Evolutionary conservation across 495 filamentous ascomycete species (phyloP).

Genomic region (Achaetomiella virescens): DNA sequence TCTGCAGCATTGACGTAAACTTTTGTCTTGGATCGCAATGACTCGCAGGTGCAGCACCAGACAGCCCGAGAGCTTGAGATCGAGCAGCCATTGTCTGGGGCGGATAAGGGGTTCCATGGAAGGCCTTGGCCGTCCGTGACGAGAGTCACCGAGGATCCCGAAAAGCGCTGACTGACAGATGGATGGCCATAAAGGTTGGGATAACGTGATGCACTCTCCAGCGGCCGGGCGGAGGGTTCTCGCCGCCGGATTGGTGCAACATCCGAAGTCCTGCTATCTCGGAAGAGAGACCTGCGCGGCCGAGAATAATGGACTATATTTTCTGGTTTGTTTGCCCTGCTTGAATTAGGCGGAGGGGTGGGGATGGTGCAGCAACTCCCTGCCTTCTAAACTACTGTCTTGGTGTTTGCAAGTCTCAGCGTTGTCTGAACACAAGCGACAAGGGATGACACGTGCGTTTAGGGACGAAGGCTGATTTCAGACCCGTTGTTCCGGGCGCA

Average conservation of each 20-base stretch:
- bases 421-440: neutral
- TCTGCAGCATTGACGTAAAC: neutral
- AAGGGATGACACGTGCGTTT: neutral
- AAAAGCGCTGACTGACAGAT: no score
- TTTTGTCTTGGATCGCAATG: slow-evolving; percentile 4
- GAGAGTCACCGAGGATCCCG: neutral
- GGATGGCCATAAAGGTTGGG: neutral
- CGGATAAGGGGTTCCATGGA: neutral
- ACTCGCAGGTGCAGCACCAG: neutral
- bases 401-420: no score
- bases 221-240: neutral
- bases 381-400: no score
- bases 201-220: no score
- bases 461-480: neutral
- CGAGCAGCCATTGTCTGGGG: slow-evolving; percentile 1
- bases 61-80: neutral
- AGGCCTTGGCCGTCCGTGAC: neutral
- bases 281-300: no score
- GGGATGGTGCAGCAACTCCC: no score
- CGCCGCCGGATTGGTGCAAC: neutral
- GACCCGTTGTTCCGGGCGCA: neutral
- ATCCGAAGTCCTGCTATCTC: neutral
- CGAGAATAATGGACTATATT: no score
- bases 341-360: no score
- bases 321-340: no score